phyloP scores from a whole-genome alignment of 495 filamentous ascomycete species.

The Entonaema liquescens region DNA sequence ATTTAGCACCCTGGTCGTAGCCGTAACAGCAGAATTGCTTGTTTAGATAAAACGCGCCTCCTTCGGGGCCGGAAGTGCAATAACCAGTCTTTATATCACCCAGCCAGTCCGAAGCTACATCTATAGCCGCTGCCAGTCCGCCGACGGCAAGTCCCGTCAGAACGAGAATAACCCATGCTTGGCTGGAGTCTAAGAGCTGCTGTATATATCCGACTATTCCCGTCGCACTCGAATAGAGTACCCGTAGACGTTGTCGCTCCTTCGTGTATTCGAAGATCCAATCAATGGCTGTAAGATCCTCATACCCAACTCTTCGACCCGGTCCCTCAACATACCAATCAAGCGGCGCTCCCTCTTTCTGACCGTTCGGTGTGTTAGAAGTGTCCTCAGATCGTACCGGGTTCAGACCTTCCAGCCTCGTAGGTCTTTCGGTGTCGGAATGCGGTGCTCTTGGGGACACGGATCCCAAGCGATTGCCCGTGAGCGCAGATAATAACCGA shows the following conservation, averaged over 20 bases:
- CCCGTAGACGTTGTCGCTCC: constrained; percentile 84
- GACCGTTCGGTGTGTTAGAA: constrained; percentile 17
- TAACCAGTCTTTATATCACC: constrained; percentile 94
- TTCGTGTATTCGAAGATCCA: constrained; percentile 99
- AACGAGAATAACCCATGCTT: constrained; percentile 91
- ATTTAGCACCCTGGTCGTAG: constrained; percentile 79
- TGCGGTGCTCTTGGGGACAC: constrained; percentile 28
- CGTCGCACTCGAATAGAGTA: constrained; percentile 73
- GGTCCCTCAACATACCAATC: constrained; percentile 95
- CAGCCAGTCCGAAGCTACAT: constrained; percentile 93
- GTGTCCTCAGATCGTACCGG: constrained; percentile 6
- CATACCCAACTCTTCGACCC: constrained; percentile 91
- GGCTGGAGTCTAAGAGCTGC: constrained; percentile 80
- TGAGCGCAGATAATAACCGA: constrained; percentile 67
- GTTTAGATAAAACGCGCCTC: constrained; percentile 89
- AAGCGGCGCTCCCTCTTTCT: constrained; percentile 71
- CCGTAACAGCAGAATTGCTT: constrained; percentile 92
- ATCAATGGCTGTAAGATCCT: constrained; percentile 96
- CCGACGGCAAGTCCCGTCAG: constrained; percentile 79
- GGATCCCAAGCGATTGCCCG: constrained; percentile 50
- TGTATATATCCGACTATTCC: constrained; percentile 77
- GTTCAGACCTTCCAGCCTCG: constrained; percentile 30
- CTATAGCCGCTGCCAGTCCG: constrained; percentile 84
- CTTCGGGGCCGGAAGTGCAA: constrained; percentile 75
- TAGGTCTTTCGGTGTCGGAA: constrained; percentile 34